phyloP scores from a whole-genome alignment of 23 red algal genomes.

The Cyanidium caldarium region DNA sequence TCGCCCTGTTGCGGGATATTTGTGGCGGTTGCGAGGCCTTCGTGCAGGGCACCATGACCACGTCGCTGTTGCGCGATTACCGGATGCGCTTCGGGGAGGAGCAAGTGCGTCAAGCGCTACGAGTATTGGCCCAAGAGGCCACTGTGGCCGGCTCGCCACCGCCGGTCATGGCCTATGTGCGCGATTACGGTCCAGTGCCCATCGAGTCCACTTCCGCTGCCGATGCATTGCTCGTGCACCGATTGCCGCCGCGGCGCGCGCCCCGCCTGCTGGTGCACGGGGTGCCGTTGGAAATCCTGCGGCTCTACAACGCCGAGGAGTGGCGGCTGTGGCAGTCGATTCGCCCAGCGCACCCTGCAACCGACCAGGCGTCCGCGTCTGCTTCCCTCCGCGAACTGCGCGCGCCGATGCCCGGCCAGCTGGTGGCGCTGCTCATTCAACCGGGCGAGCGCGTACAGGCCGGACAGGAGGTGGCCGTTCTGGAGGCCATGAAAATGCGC shows the following conservation, averaged over 20 bases:
- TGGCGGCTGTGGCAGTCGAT: not conserved
- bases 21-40: slow-evolving; percentile 18
- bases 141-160: not conserved
- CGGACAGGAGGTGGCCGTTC: not conserved
- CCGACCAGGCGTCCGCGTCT: not conserved
- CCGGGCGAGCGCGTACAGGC: not conserved
- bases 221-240: not conserved
- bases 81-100: not conserved
- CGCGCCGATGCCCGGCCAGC: not conserved
- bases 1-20: slow-evolving; percentile 38
- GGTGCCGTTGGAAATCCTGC: not conserved
- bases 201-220: not conserved
- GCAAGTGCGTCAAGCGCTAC: not conserved
- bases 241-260: not conserved
- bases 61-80: slow-evolving; percentile 25
- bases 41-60: slow-evolving; percentile 27
- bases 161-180: not conserved
- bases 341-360: not conserved
- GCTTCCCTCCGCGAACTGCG: not conserved
- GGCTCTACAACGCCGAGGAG: not conserved
- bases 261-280: not conserved
- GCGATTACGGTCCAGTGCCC: not conserved
- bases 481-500: slow-evolving; percentile 4
- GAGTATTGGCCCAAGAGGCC: not conserved
- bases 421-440: not conserved